Evolutionary conservation across 768 basidiomycete genomes (phyloP), one percentile per base, ranked within the genome.

Genomic region (Phaffia australis): DNA sequence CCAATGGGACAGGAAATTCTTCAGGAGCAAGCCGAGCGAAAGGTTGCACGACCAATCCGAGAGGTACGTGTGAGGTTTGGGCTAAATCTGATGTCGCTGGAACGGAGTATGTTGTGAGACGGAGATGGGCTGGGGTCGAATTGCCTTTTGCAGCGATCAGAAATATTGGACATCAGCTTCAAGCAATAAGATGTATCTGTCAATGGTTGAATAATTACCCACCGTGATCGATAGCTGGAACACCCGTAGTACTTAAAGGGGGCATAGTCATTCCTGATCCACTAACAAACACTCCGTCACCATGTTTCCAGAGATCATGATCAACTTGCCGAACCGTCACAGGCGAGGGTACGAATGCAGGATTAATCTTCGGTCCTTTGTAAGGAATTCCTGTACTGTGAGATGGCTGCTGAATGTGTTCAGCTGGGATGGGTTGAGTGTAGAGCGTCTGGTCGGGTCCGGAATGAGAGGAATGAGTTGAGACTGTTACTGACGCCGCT

Each of bases 141-240:
- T 94, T 97, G 66, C 94, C 85, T 85, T 70, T 16, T 25, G 35
- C n/a, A 29, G 47, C n/a, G 18, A n/a, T 4, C 19, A 14, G 2
- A 46, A n/a, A n/a, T 2, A 47, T 19, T 29, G 25, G 15, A 64
- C 5, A 48, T n/a, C 14, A 23, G n/a, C 16, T 16, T 2, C 23
- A 30, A 6, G 15, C 14, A 16, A n/a, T 23, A n/a, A 23, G 19
- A 35, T 21, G 14, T n/a, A 18, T 35, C 47, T 32, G 21, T 65
- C 32, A 15, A 56, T 19, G 6, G 16, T 57, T 55, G 21, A 50
- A 27, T 4, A 56, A 2, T 19, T 42, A 35, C 35, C 23, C 62
- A 82, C 85, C 94, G 81, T 98, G 91, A 78, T 99, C 94, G 65
- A 97, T 81, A n/a, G 88, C 85, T 65, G 85, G 79, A 71, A 83